Evolutionary conservation across 2,329 filamentous ascomycete genomes (phyloP).

Genomic region (Didymella arachidicola): DNA sequence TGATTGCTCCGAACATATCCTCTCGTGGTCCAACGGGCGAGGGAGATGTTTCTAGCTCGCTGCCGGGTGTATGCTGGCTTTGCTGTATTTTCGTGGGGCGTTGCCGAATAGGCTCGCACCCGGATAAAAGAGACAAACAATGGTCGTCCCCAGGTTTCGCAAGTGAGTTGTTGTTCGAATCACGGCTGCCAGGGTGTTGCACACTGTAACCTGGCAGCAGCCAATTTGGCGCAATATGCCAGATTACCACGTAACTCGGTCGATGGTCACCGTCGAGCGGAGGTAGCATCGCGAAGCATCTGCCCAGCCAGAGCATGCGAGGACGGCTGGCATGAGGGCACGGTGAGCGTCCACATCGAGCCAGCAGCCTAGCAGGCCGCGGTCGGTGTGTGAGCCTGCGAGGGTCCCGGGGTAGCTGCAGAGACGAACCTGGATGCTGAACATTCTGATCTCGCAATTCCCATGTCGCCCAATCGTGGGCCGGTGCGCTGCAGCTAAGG

Average conservation of each 20-base stretch:
- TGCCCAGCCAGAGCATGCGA: conserved; percentile 28
- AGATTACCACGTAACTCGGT: conserved; percentile 45
- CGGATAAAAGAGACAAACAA: conserved; percentile 49
- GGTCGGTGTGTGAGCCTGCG: conserved; percentile 20
- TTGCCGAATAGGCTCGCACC: conserved; percentile 41
- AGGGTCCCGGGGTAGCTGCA: conserved; percentile 22
- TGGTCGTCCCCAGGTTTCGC: conserved; percentile 39
- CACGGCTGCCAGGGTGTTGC: conserved; percentile 32
- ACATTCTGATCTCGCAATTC: conserved; percentile 23
- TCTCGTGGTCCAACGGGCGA: conserved; percentile 32
- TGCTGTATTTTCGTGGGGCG: conserved; percentile 41
- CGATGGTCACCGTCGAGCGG: conserved; percentile 29
- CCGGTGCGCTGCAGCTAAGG: conserved; percentile 26
- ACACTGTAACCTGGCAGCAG: conserved; percentile 37
- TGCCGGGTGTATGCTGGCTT: conserved; percentile 22
- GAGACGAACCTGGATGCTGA: conserved; percentile 20
- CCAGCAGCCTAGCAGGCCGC: conserved; percentile 12
- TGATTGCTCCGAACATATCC: conserved; percentile 26
- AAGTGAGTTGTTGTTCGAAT: conserved; percentile 33
- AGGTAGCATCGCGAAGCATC: conserved; percentile 34
- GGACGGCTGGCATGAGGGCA: conserved; percentile 28
- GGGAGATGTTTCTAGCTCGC: conserved; percentile 23
- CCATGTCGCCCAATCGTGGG: conserved; percentile 22
- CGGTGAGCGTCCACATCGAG: conserved; percentile 29
- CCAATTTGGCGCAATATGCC: conserved; percentile 45